Percentiles rank a stretch among this genome's conserved stretches.
Evolutionary conservation across 108 stramenopile species (phyloP).

Genomic region (Cylindrotheca fusiformis): DNA sequence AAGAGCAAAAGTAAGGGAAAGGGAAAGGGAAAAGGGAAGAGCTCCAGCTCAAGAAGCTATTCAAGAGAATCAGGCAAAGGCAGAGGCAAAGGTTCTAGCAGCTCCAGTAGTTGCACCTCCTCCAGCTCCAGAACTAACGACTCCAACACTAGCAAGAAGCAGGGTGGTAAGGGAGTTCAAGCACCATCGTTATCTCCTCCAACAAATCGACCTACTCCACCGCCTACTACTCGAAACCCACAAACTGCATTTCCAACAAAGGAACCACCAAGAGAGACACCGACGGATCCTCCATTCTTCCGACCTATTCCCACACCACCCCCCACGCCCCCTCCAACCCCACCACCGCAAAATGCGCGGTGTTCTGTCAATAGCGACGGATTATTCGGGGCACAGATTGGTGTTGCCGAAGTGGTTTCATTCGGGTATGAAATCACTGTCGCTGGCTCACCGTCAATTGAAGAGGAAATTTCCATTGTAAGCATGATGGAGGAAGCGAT

Average conservation of each 20-base stretch:
- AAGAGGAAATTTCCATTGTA: not conserved
- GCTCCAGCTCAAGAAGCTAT: too few relatives aligned
- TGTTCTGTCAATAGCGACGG: constrained; percentile 10
- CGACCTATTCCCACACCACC: constrained; percentile 9
- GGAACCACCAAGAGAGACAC: not conserved
- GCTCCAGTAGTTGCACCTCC: too few relatives aligned
- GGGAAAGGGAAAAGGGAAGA: constrained; percentile 1
- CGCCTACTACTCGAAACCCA: not conserved
- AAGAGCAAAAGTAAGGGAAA: not conserved
- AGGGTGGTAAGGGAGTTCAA: too few relatives aligned
- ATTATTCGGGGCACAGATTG: constrained; percentile 16
- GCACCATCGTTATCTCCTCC: too few relatives aligned
- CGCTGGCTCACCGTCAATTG: not conserved
- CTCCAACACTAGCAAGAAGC: too few relatives aligned
- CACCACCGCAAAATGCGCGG: not conserved
- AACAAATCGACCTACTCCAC: too few relatives aligned
- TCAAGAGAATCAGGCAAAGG: too few relatives aligned
- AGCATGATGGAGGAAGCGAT: not conserved
- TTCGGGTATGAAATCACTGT: constrained; percentile 14
- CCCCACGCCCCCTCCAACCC: not conserved
- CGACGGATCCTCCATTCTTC: not conserved
- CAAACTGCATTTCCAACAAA: not conserved
- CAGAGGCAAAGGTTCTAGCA: too few relatives aligned
- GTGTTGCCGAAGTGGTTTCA: constrained; percentile 13
- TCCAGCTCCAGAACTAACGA: too few relatives aligned